Evolutionary conservation across 2,329 filamentous ascomycete species (phyloP), one percentile per base, ranked within the genome.

Genomic region (Exserohilum rostratum): DNA sequence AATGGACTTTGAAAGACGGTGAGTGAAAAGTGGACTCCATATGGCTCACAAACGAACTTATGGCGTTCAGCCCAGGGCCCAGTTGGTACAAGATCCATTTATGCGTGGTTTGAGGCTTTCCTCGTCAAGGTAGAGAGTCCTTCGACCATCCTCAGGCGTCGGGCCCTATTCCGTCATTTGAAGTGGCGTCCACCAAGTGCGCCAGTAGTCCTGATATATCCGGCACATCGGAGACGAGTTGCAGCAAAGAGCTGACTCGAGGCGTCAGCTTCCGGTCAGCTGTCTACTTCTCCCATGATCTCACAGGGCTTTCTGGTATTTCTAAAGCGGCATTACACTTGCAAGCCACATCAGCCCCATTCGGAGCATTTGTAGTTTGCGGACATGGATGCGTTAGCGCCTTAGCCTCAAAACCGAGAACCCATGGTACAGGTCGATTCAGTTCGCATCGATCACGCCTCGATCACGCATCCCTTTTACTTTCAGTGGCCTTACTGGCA

Each of bases 151-250:
- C 55, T 40, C 58, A 31, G 46, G 48, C 46, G 30, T 34, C 22
- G 22, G 37, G 52, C 54, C 30, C 15, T 25, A 13, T 40, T 60
- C 57, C 52, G 55, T 61, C 57, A 55, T 53, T 38, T 54, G 52
- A 37, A 55, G 53, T 53, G 49, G 40, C 47, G 56, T 46, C 50
- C 50, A 46, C 43, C 43, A 46, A 53, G 48, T 25, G 18, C 39
- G 45, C 37, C 52, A 43, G 56, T 54, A 49, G 50, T 52, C 38
- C 33, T 42, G 9, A 17, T 48, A 29, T 39, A 48, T 51, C 70
- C 69, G 57, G 44, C 18, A 22, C 25, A 25, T 30, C 46, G 68
- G 66, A 70, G 66, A 70, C 65, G 71, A 71, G 48, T 58, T 53
- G 50, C 49, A 46, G 53, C 55, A 46, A 47, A 51, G 52, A 47